A percentile compares a stretch with the other conserved stretches of the same genome.
Conservation (phyloP, 2,329 filamentous ascomycete species). For the Clarireedia homoeocarpa region DNA sequence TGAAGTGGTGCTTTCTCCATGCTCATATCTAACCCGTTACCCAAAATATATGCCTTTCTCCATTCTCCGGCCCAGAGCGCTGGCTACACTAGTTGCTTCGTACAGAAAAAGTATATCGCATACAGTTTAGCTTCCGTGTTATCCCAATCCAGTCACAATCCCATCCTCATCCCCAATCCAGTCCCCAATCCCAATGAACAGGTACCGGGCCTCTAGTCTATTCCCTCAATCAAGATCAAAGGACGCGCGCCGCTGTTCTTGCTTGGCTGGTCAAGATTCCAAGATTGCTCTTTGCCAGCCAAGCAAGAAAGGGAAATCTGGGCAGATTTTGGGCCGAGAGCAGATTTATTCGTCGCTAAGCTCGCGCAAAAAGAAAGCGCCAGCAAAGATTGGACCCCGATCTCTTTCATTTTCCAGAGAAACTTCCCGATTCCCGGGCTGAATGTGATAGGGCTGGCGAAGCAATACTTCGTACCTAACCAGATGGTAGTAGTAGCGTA, state of each 20-base stretch:
- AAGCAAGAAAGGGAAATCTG: neutral
- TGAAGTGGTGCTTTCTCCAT: too few species aligned
- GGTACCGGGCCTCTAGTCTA: neutral
- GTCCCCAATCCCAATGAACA: neutral
- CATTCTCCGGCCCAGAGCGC: too few species aligned
- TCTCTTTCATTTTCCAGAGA: neutral
- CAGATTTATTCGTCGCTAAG: constrained; percentile 7
- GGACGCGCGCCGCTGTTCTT: constrained; percentile 8
- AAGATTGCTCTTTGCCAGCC: too few species aligned
- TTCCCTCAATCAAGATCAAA: neutral
- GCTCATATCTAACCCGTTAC: too few species aligned
- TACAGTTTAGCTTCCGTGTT: neutral
- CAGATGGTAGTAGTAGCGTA: too few species aligned
- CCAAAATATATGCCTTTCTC: too few species aligned
- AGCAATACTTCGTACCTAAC: too few species aligned
- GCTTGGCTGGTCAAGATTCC: constrained; percentile 1
- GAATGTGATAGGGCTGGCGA: neutral
- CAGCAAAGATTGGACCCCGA: neutral
- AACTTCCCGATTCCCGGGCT: neutral
- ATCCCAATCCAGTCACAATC: neutral
- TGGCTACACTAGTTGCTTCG: too few species aligned
- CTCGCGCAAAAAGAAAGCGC: neutral
- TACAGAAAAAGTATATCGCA: neutral
- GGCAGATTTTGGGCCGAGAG: neutral
- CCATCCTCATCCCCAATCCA: neutral